These are phyloP conservation scores for Starmerella bombi DNA, from an alignment of 805 yeast species.

Conservation along the genomic window DNA sequence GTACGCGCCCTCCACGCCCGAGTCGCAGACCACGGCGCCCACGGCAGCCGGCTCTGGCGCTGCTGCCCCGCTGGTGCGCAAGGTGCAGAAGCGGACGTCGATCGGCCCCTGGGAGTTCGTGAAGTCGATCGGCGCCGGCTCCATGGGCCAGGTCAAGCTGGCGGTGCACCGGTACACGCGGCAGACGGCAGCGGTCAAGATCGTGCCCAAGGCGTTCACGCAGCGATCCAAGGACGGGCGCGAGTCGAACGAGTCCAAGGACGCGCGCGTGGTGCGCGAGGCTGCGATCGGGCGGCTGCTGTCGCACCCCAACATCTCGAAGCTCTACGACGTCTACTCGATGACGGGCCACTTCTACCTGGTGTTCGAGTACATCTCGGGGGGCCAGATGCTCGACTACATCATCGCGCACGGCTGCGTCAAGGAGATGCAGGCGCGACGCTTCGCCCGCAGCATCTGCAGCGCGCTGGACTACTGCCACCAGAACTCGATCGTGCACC, in stretches of 20 bases:
- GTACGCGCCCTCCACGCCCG: not conserved
- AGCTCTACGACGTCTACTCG: slow-evolving; percentile 83
- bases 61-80: not conserved
- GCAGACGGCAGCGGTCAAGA: slow-evolving; percentile 74
- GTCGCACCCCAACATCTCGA: slow-evolving; percentile 84
- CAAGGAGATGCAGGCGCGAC: slow-evolving; percentile 86
- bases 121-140: slow-evolving; percentile 94
- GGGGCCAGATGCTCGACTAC: slow-evolving; percentile 95
- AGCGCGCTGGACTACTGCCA: slow-evolving; percentile 91
- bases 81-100: slow-evolving; percentile 47
- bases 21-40: not conserved
- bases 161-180: slow-evolving; percentile 70
- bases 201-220: slow-evolving; percentile 79
- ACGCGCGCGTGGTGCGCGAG: slow-evolving; percentile 83
- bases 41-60: not conserved
- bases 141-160: slow-evolving; percentile 96
- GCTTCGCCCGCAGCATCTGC: slow-evolving; percentile 88
- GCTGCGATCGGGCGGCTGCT: slow-evolving; percentile 85
- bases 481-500: slow-evolving; percentile 85
- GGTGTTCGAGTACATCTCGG: slow-evolving; percentile 92
- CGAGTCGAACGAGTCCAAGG: slow-evolving; percentile 47
- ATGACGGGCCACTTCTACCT: slow-evolving; percentile 96
- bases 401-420: slow-evolving; percentile 92
- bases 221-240: slow-evolving; percentile 25
- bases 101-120: slow-evolving; percentile 96